Evolutionary conservation across 768 basidiomycete genomes (phyloP), one percentile per base, ranked within the genome.

Genomic region (Tricholoma terreum): DNA sequence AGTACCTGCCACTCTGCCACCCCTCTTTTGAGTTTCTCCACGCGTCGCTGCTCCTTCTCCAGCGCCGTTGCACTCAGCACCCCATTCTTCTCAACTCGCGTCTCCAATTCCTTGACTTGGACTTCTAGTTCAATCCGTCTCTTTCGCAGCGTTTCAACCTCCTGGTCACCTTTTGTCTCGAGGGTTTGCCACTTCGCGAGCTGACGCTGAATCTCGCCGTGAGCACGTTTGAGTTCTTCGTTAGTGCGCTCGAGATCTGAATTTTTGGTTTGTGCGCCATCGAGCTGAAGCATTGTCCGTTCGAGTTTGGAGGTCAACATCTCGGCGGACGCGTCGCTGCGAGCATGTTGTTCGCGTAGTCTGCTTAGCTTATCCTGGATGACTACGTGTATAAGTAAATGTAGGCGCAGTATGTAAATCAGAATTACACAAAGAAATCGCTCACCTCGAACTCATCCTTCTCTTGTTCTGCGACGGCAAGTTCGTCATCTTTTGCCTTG

Each of bases 161-260:
- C 84, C 15, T 75, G 80, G 10, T 79, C 84, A 48, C 84, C 87
- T 49, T 82, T 84, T 24, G 74, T 84, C 63, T 90, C 90, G 15
- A 89, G 69, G 24, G 69, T 78, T 63, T 87, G 78, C 87, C 87
- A 90, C 64, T 85, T 83, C 40, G 81, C 80, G 8, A 91, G 72
- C 62, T 92, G 89, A 14, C 80, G 78, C 50, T 80, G 78, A 35
- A 90, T 72, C 40, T 86, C 80, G 4, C 71, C 70, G 49, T 79
- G 80, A 9, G 77, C 77, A 6, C 83, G 80, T 58, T 83, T 80
- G 21, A 83, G 76, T 38, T 89, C 86, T 40, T 82, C 80, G 54
- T 84, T 80, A 33, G 75, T 66, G 45, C 77, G 78, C 57, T 86
- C 78, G 35, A 89, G 75, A 30, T 86, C 85, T 0, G 75, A 71